These are phyloP conservation scores for Malassezia obtusa DNA, from an alignment of 1,284 basidiomycete genomes.

Conservation along the genomic window DNA sequence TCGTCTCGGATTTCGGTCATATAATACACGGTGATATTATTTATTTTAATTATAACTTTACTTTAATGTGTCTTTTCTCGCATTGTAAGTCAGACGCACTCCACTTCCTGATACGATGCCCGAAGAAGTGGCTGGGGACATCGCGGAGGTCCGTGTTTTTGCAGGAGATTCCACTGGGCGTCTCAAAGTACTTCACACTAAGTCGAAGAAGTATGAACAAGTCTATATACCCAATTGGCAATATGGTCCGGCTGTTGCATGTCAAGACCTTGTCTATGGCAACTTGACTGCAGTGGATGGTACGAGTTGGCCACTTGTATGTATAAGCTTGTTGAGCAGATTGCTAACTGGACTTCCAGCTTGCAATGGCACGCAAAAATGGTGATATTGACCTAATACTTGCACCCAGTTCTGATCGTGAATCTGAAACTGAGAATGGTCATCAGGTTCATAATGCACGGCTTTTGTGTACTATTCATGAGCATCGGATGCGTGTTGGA, in stretches of 20 bases:
- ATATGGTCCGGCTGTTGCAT: conserved; percentile 9
- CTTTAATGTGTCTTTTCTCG: neutral
- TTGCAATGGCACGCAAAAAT: conserved; percentile 14
- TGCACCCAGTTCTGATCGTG: neutral
- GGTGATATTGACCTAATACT: conserved; percentile 3
- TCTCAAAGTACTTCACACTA: conserved; percentile 3
- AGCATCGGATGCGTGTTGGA: conserved; percentile 16
- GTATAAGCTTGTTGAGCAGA: neutral
- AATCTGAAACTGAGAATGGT: neutral
- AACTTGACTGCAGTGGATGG: neutral
- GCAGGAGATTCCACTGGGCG: conserved; percentile 13
- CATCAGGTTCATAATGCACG: neutral
- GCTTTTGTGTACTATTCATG: conserved; percentile 5
- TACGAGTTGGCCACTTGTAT: neutral
- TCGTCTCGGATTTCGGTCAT: too few relatives aligned
- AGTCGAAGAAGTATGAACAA: neutral
- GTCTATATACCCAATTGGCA: neutral
- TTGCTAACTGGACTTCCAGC: conserved; percentile 1
- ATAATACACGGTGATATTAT: too few relatives aligned
- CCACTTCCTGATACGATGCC: neutral
- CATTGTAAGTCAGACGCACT: too few relatives aligned
- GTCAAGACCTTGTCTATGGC: conserved; percentile 7
- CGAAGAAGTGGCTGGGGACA: neutral
- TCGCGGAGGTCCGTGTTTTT: conserved; percentile 8
- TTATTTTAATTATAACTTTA: neutral